phyloP scores from a whole-genome alignment of 164 flowering plant species.

The Cinnamomum micranthum region DNA sequence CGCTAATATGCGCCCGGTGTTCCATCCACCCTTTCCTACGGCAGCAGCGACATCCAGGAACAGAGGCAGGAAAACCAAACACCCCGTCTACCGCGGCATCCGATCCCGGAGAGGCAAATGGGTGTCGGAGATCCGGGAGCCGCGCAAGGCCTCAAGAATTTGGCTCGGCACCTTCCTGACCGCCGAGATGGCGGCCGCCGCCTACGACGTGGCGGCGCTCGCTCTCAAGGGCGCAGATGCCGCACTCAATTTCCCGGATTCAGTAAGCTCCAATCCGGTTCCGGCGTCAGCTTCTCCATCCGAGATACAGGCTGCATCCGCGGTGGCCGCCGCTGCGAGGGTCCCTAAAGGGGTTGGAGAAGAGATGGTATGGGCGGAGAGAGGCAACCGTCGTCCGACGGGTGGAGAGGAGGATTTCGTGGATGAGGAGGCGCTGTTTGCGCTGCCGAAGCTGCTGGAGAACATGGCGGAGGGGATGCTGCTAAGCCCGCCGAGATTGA shows the following conservation, averaged over 20 bases:
- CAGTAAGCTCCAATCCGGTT: conserved; percentile 24
- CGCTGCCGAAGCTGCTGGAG: conserved; percentile 47
- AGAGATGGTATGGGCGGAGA: neutral
- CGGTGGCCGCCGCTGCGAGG: conserved; percentile 28
- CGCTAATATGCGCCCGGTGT: too few species aligned
- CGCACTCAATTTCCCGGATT: conserved; percentile 54
- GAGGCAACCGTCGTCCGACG: neutral
- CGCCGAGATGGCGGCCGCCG: conserved; percentile 84
- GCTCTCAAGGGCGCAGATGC: conserved; percentile 53
- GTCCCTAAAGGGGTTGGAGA: neutral
- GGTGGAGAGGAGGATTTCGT: conserved; percentile 25
- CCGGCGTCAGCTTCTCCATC: conserved; percentile 43
- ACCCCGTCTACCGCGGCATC: conserved; percentile 52
- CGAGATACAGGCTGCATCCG: conserved; percentile 54
- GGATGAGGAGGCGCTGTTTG: conserved; percentile 46
- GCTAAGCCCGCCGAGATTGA: conserved; percentile 48
- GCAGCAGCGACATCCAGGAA: neutral
- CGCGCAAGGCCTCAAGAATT: conserved; percentile 55
- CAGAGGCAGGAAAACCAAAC: conserved; percentile 10
- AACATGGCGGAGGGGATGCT: conserved; percentile 67
- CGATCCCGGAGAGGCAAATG: conserved; percentile 67
- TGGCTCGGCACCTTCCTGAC: conserved; percentile 77
- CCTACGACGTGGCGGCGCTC: conserved; percentile 73
- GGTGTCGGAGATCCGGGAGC: conserved; percentile 83
- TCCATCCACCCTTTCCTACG: neutral